Conservation (phyloP, 257 asterid genomes). For the Thymus mandschuricus region DNA sequence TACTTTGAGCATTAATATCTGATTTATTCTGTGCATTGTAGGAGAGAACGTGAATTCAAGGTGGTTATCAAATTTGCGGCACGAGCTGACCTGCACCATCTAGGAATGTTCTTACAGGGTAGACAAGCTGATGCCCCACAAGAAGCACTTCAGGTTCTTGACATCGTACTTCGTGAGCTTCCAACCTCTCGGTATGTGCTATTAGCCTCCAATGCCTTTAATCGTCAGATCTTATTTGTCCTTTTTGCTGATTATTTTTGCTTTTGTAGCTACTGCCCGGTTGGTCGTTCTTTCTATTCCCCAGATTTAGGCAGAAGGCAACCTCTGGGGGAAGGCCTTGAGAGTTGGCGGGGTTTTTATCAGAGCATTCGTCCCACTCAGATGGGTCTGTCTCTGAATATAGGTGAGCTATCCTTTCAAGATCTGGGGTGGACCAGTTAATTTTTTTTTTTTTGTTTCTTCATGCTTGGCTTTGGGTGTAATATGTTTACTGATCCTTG, state of each 20-base stretch:
- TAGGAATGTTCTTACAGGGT: conserved; percentile 90
- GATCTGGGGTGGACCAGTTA: neutral
- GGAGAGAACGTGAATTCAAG: conserved; percentile 86
- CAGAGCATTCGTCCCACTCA: conserved; percentile 98
- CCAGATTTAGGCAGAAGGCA: conserved; percentile 77
- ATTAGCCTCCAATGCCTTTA: neutral
- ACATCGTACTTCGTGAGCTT: conserved; percentile 90
- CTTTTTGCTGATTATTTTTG: neutral
- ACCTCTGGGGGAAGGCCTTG: conserved; percentile 92
- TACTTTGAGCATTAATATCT: neutral
- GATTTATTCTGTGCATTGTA: conserved; percentile 27
- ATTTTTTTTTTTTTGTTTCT: neutral
- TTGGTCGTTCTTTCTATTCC: conserved; percentile 87
- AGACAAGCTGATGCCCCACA: conserved; percentile 96
- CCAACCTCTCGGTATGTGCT: conserved; percentile 67
- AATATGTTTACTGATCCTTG: neutral
- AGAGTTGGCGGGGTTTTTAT: conserved; percentile 98
- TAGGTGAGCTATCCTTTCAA: conserved; percentile 53
- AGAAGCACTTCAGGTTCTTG: conserved; percentile 93
- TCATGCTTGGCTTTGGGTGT: neutral
- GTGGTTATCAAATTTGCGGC: conserved; percentile 88
- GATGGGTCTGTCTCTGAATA: conserved; percentile 92
- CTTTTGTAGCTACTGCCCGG: conserved; percentile 63
- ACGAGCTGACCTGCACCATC: conserved; percentile 90
- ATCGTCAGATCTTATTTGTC: neutral